Conservation (phyloP, 108 stramenopile species). For the Schizochytrium sp. region DNA sequence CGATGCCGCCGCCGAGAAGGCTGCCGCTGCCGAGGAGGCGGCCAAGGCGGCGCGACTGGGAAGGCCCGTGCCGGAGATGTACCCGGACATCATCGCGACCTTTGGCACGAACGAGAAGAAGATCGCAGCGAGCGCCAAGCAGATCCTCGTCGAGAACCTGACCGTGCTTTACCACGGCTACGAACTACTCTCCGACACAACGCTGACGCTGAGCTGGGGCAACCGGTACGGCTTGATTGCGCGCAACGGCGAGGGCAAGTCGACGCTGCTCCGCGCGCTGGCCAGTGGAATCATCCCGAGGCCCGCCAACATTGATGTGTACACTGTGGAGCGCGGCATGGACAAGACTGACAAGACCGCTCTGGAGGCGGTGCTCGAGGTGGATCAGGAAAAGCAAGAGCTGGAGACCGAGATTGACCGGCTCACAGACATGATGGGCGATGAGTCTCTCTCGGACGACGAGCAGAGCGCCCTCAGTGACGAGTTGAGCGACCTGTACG, state of each 20-base stretch:
- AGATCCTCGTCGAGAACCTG: constrained; percentile 87
- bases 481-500: constrained; percentile 72
- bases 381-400: constrained; percentile 78
- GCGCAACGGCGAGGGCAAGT: constrained; percentile 67
- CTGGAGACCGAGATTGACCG: constrained; percentile 82
- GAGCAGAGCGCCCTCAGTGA: constrained; percentile 62
- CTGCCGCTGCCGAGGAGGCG: constrained; percentile 41
- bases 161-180: constrained; percentile 81
- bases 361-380: constrained; percentile 89
- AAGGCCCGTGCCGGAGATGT: constrained; percentile 10
- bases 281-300: constrained; percentile 88
- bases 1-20: constrained; percentile 55
- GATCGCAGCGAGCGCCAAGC: constrained; percentile 65
- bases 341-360: constrained; percentile 85
- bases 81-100: constrained; percentile 8
- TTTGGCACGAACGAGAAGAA: constrained; percentile 24
- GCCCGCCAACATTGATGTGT: constrained; percentile 87
- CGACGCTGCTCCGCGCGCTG: constrained; percentile 76
- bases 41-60: constrained; percentile 16
- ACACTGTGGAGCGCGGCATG: constrained; percentile 85
- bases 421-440: constrained; percentile 67
- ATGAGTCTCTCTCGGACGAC: constrained; percentile 70
- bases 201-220: constrained; percentile 55
- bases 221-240: constrained; percentile 75
- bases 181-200: constrained; percentile 81